Evolutionary conservation across 441 rosid species (phyloP).

Genomic region (Aleurites moluccanus): DNA sequence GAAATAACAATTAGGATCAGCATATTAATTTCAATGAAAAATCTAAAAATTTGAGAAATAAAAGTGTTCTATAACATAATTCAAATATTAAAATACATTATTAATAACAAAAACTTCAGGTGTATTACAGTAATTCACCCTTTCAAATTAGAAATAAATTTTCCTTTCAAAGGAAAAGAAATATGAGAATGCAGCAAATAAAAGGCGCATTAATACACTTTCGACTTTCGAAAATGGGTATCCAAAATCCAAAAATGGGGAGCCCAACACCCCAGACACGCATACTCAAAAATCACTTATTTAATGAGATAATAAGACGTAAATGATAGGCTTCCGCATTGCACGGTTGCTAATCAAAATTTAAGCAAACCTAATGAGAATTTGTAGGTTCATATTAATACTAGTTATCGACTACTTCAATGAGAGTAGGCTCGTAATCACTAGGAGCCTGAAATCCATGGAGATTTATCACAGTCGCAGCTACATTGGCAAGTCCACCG

Average conservation of each 20-base stretch:
- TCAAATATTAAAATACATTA: too few relatives aligned
- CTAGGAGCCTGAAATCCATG: constrained; percentile 84
- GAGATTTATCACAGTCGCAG: constrained; percentile 95
- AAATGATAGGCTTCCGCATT: constrained; percentile 11
- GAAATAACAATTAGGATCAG: too few relatives aligned
- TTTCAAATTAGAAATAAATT: too few relatives aligned
- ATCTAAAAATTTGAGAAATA: too few relatives aligned
- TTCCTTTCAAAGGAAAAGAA: too few relatives aligned
- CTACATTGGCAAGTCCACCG: constrained; percentile 95
- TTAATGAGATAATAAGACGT: not conserved
- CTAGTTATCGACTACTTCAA: constrained; percentile 67
- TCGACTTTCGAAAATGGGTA: not conserved
- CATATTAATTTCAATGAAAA: too few relatives aligned
- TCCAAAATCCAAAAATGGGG: not conserved
- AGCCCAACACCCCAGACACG: not conserved
- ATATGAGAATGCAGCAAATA: too few relatives aligned
- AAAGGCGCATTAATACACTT: not conserved
- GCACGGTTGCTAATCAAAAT: constrained; percentile 9
- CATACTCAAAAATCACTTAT: constrained; percentile 1
- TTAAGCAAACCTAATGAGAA: not conserved
- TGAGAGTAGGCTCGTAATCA: constrained; percentile 83
- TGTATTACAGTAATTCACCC: too few relatives aligned
- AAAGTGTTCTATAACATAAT: too few relatives aligned
- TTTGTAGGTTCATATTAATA: not conserved
- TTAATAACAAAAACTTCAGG: too few relatives aligned